These are phyloP conservation scores for Salix koriyanagi DNA, from an alignment of 345 rosid genomes.

Conservation along the genomic window DNA sequence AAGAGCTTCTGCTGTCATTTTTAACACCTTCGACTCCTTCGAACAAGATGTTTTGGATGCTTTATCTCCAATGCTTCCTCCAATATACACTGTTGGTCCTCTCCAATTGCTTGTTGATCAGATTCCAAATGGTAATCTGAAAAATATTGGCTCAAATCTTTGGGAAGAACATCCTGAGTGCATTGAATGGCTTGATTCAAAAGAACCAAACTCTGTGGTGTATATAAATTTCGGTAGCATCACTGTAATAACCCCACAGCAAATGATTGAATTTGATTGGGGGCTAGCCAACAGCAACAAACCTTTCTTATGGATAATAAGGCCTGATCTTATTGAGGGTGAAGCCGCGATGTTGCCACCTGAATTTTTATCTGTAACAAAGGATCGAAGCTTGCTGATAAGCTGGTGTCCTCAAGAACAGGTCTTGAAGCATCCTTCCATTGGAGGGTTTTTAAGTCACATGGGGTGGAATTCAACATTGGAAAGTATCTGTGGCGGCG, in stretches of 20 bases:
- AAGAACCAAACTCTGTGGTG: background rate
- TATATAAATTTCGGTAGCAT: constrained; percentile 14
- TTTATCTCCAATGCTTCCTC: constrained; percentile 13
- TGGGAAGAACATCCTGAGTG: constrained; percentile 12
- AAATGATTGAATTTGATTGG: constrained; percentile 12
- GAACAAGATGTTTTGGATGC: constrained; percentile 27
- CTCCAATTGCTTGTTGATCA: constrained; percentile 1
- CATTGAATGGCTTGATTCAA: constrained; percentile 8
- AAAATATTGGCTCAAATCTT: background rate
- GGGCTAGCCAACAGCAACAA: constrained; percentile 17
- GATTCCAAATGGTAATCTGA: background rate
- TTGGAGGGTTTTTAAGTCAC: constrained; percentile 19
- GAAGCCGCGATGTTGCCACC: background rate
- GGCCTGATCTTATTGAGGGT: constrained; percentile 3
- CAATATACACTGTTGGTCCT: constrained; percentile 10
- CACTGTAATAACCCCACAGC: background rate
- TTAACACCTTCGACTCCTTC: constrained; percentile 42
- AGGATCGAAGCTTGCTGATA: constrained; percentile 5
- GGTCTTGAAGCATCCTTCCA: constrained; percentile 8
- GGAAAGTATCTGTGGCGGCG: constrained; percentile 11
- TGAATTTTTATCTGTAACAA: constrained; percentile 1
- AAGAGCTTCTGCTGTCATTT: constrained; percentile 32
- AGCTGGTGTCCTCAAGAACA: constrained; percentile 19
- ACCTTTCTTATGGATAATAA: constrained; percentile 10
- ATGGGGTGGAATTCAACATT: constrained; percentile 18